A percentile compares a stretch with the other conserved stretches of the same genome.
phyloP scores from a whole-genome alignment of 2,329 filamentous ascomycete genomes.

The Clarireedia homoeocarpa region DNA sequence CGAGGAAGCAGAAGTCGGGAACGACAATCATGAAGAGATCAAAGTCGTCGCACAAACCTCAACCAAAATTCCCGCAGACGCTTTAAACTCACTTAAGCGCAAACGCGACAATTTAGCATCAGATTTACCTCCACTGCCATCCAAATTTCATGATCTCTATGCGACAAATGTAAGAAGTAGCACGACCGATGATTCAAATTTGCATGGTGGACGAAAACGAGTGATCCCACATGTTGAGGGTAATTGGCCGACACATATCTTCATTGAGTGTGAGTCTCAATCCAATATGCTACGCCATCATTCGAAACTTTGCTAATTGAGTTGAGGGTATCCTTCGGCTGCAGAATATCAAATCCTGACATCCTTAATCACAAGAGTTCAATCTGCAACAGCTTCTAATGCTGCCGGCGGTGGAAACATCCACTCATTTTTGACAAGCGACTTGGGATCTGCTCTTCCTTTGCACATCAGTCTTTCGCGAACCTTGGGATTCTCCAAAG shows the following conservation, averaged over 20 bases:
- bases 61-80: background rate
- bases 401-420: conserved; percentile 34
- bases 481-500: conserved; percentile 65
- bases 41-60: background rate
- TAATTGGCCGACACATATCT: conserved; percentile 89
- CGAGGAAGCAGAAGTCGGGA: conserved; percentile 25
- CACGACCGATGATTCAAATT: conserved; percentile 69
- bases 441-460: conserved; percentile 69
- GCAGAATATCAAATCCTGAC: conserved; percentile 41
- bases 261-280: conserved; percentile 71
- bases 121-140: conserved; percentile 63
- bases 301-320: conserved; percentile 17
- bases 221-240: conserved; percentile 77
- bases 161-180: conserved; percentile 71
- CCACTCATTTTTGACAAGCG: conserved; percentile 65
- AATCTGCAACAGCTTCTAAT: conserved; percentile 13
- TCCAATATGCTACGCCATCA: conserved; percentile 1
- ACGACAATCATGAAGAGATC: background rate
- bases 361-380: conserved; percentile 34
- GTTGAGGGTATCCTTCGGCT: conserved; percentile 46
- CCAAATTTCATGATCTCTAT: conserved; percentile 82
- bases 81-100: conserved; percentile 24
- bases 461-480: conserved; percentile 88
- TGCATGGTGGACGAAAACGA: conserved; percentile 80
- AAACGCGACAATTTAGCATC: conserved; percentile 20